These are phyloP conservation scores for Vaccinium corymbosum DNA, from an alignment of 148 eudicot genomes.

Conservation along the genomic window DNA sequence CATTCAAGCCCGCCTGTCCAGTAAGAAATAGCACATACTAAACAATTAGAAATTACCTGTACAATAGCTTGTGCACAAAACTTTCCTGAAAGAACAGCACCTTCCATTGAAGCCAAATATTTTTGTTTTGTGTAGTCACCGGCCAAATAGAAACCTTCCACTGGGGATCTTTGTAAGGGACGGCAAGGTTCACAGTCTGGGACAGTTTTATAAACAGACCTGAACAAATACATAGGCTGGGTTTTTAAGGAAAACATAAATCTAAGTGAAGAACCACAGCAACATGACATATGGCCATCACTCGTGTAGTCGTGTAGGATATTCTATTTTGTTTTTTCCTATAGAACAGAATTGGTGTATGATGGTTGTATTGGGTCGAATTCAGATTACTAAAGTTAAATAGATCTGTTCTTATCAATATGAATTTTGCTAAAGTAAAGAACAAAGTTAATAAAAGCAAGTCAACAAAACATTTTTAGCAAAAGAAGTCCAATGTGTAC, in stretches of 20 bases:
- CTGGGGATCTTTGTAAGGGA: slow-evolving; percentile 87
- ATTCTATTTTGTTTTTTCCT: background rate
- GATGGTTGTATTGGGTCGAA: background rate
- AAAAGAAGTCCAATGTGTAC: background rate
- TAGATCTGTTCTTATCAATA: background rate
- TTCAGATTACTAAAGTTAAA: background rate
- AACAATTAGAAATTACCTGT: slow-evolving; percentile 45
- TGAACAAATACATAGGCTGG: slow-evolving; percentile 19
- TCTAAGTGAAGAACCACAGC: background rate
- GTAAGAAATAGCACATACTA: background rate
- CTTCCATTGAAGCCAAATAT: slow-evolving; percentile 99
- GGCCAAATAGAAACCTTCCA: slow-evolving; percentile 89
- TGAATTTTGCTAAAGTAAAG: background rate
- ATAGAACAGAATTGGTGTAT: background rate
- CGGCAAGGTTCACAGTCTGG: slow-evolving; percentile 93
- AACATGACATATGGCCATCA: background rate
- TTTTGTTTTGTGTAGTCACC: slow-evolving; percentile 99
- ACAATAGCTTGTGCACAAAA: slow-evolving; percentile 95
- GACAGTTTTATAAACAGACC: slow-evolving; percentile 94
- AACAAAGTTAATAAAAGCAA: background rate
- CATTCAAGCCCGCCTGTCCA: background rate
- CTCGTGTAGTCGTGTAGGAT: background rate
- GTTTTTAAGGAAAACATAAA: background rate
- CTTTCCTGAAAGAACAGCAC: slow-evolving; percentile 97
- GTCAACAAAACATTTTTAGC: background rate